Conservation (phyloP, 139 green algal genomes). For the Chlamydomonas sp. region DNA sequence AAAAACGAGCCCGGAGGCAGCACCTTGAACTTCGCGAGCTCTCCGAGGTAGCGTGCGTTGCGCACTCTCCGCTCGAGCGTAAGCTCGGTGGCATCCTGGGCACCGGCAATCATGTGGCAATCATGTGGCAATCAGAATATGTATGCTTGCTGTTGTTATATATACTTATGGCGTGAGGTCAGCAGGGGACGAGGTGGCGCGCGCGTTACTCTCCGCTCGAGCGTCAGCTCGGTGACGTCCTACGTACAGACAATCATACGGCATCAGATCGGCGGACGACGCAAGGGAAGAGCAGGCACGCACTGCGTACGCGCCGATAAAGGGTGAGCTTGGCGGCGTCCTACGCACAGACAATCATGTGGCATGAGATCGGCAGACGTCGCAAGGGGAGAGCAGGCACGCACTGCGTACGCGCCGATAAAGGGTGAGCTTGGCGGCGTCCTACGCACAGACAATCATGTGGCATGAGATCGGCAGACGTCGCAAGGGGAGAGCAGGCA, state of each 20-base stretch:
- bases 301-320: slow-evolving; percentile 55
- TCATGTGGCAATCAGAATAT: slow-evolving; percentile 56
- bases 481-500: no score
- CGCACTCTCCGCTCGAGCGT: slow-evolving; percentile 65
- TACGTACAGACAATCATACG: no score
- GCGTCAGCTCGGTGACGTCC: slow-evolving; percentile 43
- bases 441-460: no score
- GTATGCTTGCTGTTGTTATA: no score
- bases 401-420: slow-evolving; percentile 55
- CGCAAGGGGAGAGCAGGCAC: no score
- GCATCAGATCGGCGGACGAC: no score
- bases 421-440: slow-evolving; percentile 47
- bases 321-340: slow-evolving; percentile 50
- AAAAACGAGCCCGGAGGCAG: slow-evolving; percentile 3
- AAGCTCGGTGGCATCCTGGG: slow-evolving; percentile 51
- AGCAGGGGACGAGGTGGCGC: no score
- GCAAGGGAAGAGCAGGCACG: no score
- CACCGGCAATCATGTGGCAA: slow-evolving; percentile 53
- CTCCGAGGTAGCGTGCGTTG: slow-evolving; percentile 77
- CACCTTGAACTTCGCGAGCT: slow-evolving; percentile 50
- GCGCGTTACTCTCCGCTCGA: slow-evolving; percentile 63
- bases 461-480: no score
- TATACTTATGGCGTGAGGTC: no score
- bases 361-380: no score
- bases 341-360: no score